Evolutionary conservation across 352 stramenopile genomes (phyloP).

Genomic region (Phytophthora constricta): DNA sequence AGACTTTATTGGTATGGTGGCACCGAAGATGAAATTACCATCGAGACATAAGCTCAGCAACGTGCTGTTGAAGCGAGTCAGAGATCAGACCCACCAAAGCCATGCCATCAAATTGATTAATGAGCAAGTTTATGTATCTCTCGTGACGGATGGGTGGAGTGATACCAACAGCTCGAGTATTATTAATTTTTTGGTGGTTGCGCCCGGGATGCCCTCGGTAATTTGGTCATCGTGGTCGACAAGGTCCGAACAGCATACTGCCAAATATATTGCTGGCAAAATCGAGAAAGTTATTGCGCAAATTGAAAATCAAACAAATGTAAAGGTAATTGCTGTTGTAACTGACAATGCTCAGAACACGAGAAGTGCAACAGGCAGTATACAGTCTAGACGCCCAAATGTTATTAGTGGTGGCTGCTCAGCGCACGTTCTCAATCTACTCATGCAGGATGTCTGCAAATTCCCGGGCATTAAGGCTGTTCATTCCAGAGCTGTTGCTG

Average conservation of each 20-base stretch:
- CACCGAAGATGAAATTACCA: neutral
- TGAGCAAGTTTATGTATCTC: neutral
- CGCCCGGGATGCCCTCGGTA: neutral
- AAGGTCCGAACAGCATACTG: slow-evolving; percentile 5
- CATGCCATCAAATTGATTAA: slow-evolving; percentile 2
- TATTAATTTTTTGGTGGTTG: slow-evolving; percentile 7
- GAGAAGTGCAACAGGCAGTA: neutral
- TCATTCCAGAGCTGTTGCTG: neutral
- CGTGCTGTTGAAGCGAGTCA: neutral
- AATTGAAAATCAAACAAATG: neutral
- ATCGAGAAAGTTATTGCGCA: slow-evolving; percentile 3
- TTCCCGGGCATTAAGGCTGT: slow-evolving; percentile 1
- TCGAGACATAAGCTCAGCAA: neutral
- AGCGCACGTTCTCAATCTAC: slow-evolving; percentile 14
- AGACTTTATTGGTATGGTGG: neutral
- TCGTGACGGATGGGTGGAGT: slow-evolving; percentile 7
- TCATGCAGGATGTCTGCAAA: slow-evolving; percentile 6
- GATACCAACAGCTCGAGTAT: slow-evolving; percentile 11
- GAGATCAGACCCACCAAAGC: neutral
- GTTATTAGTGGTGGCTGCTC: slow-evolving; percentile 9
- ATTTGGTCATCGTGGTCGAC: slow-evolving; percentile 6
- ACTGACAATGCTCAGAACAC: slow-evolving; percentile 16
- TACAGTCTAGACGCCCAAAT: slow-evolving; percentile 1
- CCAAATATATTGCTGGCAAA: neutral
- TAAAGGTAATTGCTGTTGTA: neutral